Percentiles rank a stretch among this genome's conserved stretches.
phyloP scores from a whole-genome alignment of 2,329 filamentous ascomycete species.

The Neonectria neomacrospora region DNA sequence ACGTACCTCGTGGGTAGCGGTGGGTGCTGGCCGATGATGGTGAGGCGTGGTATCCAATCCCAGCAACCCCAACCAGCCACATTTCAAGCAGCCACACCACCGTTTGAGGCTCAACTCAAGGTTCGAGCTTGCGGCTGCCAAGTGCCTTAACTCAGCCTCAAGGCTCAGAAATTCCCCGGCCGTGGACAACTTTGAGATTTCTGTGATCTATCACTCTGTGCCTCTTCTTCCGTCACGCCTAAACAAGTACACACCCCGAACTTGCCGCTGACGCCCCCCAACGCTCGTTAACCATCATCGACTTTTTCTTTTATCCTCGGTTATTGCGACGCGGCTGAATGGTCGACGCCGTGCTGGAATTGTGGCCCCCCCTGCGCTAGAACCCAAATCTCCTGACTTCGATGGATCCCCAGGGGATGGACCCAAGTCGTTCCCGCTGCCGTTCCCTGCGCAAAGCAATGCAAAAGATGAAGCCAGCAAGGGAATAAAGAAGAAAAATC shows the following conservation, averaged over 20 bases:
- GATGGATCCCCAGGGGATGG: slow-evolving; percentile 5
- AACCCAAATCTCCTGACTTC: slow-evolving; percentile 38
- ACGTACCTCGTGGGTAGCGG: neutral
- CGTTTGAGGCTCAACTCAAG: slow-evolving; percentile 16
- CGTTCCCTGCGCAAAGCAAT: slow-evolving; percentile 10
- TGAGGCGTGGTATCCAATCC: neutral
- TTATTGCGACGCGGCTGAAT: slow-evolving; percentile 31
- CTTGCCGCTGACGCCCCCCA: slow-evolving; percentile 10
- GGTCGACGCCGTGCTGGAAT: slow-evolving; percentile 27
- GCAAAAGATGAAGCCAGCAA: slow-evolving; percentile 13
- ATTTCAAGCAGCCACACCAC: slow-evolving; percentile 13
- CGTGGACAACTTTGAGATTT: neutral
- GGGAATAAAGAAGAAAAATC: neutral
- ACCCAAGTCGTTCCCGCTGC: slow-evolving; percentile 5
- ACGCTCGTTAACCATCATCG: slow-evolving; percentile 2
- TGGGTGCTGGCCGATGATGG: neutral
- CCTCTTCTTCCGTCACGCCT: neutral
- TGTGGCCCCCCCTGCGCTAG: slow-evolving; percentile 19
- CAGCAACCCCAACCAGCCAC: slow-evolving; percentile 12
- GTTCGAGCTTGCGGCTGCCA: slow-evolving; percentile 5
- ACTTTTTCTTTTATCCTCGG: slow-evolving; percentile 40
- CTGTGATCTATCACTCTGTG: neutral
- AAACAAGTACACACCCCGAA: neutral
- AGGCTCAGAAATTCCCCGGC: neutral
- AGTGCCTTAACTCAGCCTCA: slow-evolving; percentile 13